Conservation (phyloP, 495 filamentous ascomycete genomes). For the Staphylotrichum longicolle region DNA sequence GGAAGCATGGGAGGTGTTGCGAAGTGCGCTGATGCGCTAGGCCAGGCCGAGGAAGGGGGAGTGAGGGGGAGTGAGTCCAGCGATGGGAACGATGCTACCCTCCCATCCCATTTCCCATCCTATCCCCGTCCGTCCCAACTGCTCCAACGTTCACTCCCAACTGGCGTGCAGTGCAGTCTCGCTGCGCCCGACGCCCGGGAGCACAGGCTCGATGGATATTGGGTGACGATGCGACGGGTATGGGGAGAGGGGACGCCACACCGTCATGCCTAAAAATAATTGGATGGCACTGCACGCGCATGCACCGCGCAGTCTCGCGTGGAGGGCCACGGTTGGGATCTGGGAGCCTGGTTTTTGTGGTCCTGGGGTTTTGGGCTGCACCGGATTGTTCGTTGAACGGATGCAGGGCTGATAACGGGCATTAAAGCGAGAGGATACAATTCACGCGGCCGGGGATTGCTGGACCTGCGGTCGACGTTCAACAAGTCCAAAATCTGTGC, state of each 20-base stretch:
- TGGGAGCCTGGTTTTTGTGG: slow-evolving; percentile 6
- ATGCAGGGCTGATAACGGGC: no score
- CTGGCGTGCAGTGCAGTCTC: not conserved
- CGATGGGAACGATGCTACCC: not conserved
- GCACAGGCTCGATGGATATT: not conserved
- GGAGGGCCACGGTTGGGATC: not conserved
- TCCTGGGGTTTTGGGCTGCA: slow-evolving; percentile 5
- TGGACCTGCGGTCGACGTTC: no score
- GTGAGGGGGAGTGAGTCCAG: slow-evolving; percentile 1
- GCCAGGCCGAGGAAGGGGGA: not conserved
- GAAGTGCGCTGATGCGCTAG: not conserved
- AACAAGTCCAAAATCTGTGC: no score
- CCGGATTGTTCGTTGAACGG: no score
- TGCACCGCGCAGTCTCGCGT: not conserved
- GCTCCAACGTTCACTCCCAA: not conserved
- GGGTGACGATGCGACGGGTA: not conserved
- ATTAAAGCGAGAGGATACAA: no score
- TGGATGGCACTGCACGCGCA: not conserved
- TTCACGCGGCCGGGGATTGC: no score
- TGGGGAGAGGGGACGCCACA: slow-evolving; percentile 13
- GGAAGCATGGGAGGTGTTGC: no score
- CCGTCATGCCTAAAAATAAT: slow-evolving; percentile 22
- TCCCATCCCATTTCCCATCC: no score
- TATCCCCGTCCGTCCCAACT: no score
- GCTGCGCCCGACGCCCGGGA: not conserved